These are phyloP conservation scores for Hylodesmum podocarpum DNA, from an alignment of 306 rosid species.

Conservation along the genomic window DNA sequence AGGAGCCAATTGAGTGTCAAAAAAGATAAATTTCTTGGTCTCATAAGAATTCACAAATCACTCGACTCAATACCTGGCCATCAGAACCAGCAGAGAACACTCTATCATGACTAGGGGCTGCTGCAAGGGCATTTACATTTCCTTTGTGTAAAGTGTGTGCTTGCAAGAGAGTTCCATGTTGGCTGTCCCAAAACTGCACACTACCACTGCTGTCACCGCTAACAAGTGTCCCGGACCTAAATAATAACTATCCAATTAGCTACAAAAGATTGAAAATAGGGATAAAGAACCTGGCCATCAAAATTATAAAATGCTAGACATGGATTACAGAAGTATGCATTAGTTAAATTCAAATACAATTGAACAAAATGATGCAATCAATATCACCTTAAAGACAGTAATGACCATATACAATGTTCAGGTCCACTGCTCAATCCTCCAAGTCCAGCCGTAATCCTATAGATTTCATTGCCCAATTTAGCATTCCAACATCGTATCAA, in stretches of 20 bases:
- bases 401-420: constrained; percentile 87
- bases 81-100: constrained; percentile 97
- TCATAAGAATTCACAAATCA: background rate
- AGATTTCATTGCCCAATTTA: constrained; percentile 56
- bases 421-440: constrained; percentile 75
- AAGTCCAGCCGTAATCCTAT: constrained; percentile 85
- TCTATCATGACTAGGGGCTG: constrained; percentile 75
- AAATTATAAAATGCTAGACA: background rate
- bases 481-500: constrained; percentile 86
- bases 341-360: background rate
- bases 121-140: constrained; percentile 81
- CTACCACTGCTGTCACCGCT: constrained; percentile 98
- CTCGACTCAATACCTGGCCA: constrained; percentile 75
- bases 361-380: background rate
- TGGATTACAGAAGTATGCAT: background rate
- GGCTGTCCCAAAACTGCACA: constrained; percentile 94
- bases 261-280: constrained; percentile 22
- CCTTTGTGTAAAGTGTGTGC: constrained; percentile 85
- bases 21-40: background rate
- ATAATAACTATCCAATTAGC: constrained; percentile 26
- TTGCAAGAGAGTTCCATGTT: constrained; percentile 80
- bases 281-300: background rate
- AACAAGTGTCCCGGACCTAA: constrained; percentile 91
- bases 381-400: constrained; percentile 75
- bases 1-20: background rate